Conservation (phyloP, 441 rosid species). For the Aleurites moluccanus region DNA sequence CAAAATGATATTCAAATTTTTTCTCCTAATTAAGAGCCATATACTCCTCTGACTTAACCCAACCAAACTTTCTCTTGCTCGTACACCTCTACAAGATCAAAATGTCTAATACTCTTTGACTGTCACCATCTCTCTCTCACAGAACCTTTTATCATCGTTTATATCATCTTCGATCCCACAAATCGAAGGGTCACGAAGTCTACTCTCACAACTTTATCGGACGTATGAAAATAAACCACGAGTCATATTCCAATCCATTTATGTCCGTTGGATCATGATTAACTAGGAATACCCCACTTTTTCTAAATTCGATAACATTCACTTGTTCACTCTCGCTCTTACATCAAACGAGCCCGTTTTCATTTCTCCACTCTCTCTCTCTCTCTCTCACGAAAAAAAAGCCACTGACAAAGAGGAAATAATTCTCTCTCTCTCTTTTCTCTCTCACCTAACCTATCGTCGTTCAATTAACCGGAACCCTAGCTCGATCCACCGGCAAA, state of each 20-base stretch:
- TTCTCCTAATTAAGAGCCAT: constrained; percentile 14
- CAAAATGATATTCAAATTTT: neutral
- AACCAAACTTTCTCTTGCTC: constrained; percentile 23
- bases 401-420: constrained; percentile 9
- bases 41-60: constrained; percentile 13
- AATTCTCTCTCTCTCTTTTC: constrained; percentile 16
- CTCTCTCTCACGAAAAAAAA: neutral
- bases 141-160: constrained; percentile 11
- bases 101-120: neutral
- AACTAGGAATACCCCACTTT: constrained; percentile 28
- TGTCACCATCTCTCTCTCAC: constrained; percentile 15
- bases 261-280: constrained; percentile 36
- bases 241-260: constrained; percentile 1
- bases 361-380: constrained; percentile 19
- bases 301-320: constrained; percentile 30
- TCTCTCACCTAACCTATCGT: neutral
- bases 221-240: constrained; percentile 34
- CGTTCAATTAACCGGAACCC: constrained; percentile 54
- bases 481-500: constrained; percentile 46
- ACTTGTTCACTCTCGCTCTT: constrained; percentile 8
- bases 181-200: neutral
- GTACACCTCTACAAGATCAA: constrained; percentile 9
- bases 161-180: neutral
- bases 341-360: constrained; percentile 8
- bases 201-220: neutral